Percentiles rank a stretch among this genome's conserved stretches.
These are phyloP conservation scores for Francoa sonchifolia DNA, from an alignment of 441 rosid species.

Conservation along the genomic window DNA sequence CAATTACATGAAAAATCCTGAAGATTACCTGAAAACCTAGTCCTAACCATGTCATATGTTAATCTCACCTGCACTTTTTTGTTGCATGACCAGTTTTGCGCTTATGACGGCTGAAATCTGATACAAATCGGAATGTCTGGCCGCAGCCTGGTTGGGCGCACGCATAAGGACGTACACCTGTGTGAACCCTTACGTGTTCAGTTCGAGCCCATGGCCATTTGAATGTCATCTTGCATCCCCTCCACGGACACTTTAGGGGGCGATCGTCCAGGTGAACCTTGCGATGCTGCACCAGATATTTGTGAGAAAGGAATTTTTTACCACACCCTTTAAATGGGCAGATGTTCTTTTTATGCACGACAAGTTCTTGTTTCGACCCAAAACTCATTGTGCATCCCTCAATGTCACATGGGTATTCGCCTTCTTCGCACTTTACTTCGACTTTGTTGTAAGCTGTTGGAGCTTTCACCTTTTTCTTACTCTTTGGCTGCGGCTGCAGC, in stretches of 20 bases:
- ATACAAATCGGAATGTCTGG: conserved; percentile 90
- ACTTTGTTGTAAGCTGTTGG: conserved; percentile 24
- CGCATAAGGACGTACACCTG: conserved; percentile 94
- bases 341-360: conserved; percentile 66
- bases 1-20: conserved; percentile 33
- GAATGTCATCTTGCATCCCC: conserved; percentile 94
- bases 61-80: conserved; percentile 47
- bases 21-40: conserved; percentile 8
- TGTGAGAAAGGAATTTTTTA: conserved; percentile 85
- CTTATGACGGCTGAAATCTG: conserved; percentile 95
- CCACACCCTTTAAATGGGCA: conserved; percentile 94
- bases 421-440: conserved; percentile 37
- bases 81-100: conserved; percentile 87
- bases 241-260: conserved; percentile 99
- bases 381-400: conserved; percentile 95
- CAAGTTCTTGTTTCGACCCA: conserved; percentile 53
- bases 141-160: conserved; percentile 83
- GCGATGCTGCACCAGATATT: conserved; percentile 88
- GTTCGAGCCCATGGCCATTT: conserved; percentile 99
- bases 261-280: conserved; percentile 89
- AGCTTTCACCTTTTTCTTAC: conserved; percentile 31
- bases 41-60: conserved; percentile 28
- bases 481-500: no score
- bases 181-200: conserved; percentile 93
- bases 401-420: conserved; percentile 62